Base-by-base conservation (phyloP, 2,329 filamentous ascomycete species). In the Leptographium flavum region DNA sequence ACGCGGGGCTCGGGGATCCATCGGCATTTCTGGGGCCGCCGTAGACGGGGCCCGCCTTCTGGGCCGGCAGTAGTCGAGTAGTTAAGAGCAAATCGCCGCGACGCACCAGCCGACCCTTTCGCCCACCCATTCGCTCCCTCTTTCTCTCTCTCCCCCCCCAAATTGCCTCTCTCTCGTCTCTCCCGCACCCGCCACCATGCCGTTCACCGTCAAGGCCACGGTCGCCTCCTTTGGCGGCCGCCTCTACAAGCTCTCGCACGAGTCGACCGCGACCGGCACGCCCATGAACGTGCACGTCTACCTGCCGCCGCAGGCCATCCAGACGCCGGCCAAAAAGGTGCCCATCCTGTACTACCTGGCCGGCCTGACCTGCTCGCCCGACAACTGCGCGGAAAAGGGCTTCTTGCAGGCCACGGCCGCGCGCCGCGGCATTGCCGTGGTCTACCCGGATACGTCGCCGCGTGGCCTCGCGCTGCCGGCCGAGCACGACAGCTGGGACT, bases 381-480 rank as follows among this genome's bases (percentile, higher is more conserved):
- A 96, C 58, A 88, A 88, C 65, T 79, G 78, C 58, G 71, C 81
- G 28, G 77, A 88, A 57, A 82, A 83, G 60, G 92, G 88, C 44
- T 96, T 95, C 72, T 85, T 98, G 65, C 88, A 95, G 60, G 78
- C 83, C 55, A 76, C 77, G 51, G 92, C 92, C 40, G 74, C 80
- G 47, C 71, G 80, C 56, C 81, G 80, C 60, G 85, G 85, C 57
- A 84, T 98, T 60, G 92, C 92, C n/a, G 68, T 98, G 47, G 75
- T 95, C 45, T 96, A 87, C 67, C 92, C 92, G 1, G 92, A 98
- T 68, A 98, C 92, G 21, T 93, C 84, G 47, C 92, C 92, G 47
- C 79, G 90, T 46, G 90, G 90, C 2, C 73, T 92, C 40, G 69
- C 79, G 54, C 80, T 94, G 49, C 68, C 81, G 28, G 87, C 86